Percentiles rank a stretch among this genome's conserved stretches.
These are phyloP conservation scores for Rhizophagus sp. DNA, from an alignment of 192 early-diverging fungal species.

Conservation along the genomic window DNA sequence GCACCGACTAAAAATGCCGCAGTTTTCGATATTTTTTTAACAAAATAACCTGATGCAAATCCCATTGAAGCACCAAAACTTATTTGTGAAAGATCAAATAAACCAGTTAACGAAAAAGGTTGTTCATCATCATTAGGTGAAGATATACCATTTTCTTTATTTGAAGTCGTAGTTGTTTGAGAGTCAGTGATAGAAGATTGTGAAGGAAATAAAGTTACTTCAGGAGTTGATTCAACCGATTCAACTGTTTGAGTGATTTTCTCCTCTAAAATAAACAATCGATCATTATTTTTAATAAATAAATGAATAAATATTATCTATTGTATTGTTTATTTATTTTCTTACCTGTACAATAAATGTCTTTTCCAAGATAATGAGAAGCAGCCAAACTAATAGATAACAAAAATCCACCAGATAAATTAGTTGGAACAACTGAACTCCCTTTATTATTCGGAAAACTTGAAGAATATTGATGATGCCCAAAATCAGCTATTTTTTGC, in stretches of 20 bases:
- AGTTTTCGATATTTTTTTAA: not conserved
- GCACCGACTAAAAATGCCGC: not conserved
- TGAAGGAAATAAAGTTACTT: not conserved
- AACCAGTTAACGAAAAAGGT: not conserved
- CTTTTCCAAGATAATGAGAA: not conserved
- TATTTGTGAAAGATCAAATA: not conserved
- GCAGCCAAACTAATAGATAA: not conserved
- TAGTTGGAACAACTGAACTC: not conserved
- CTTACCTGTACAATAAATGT: not conserved
- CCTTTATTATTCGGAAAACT: not conserved
- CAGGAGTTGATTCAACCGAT: not conserved
- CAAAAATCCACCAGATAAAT: not conserved
- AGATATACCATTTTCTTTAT: not conserved
- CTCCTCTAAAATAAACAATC: no score
- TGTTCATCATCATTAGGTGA: not conserved
- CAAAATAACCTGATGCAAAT: slow-evolving; percentile 7
- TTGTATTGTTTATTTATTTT: not conserved
- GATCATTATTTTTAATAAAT: no score
- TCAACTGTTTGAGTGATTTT: no score
- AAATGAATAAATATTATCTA: no score
- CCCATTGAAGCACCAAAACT: not conserved
- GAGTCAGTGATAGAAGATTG: not conserved
- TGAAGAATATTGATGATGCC: not conserved
- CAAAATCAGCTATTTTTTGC: not conserved
- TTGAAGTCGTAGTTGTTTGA: not conserved